Base-by-base conservation (phyloP, 2,329 filamentous ascomycete species). In the Monilinia fructicola region DNA sequence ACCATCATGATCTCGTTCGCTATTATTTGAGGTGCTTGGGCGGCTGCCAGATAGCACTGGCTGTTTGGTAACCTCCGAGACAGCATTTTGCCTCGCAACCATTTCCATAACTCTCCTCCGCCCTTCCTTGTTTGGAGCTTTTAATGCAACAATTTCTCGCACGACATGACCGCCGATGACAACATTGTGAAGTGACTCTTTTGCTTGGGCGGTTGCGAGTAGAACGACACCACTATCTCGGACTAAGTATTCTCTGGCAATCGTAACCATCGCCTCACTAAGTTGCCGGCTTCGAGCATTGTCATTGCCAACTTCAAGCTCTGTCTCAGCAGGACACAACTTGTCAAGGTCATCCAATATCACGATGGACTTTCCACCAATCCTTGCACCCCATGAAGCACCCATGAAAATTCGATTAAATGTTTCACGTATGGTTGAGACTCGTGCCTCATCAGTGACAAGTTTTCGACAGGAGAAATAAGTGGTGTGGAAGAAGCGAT, bases 331-430 rank as follows among this genome's bases (percentile, higher is more conserved):
- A 0, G 95, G 94, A 75, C 94, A 98, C 1, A 99, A 82, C 74
- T 92, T 92, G 78, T 99, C 95, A 9, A 99, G 80, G 74, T 99
- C 95, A 74, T 99, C 95, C 1, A 99, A 82, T 59, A 99, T 87
- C 26, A 99, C 91, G 3, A 98, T 77, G 0, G 93, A 86, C 69
- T 87, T 89, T 5, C 95, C 95, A 28, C 93, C 93, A 0, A 95
- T 83, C 68, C 94, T 85, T 46, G 94, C 92, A 48, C 92, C 93
- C 95, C 95, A 99, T 53, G 91, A 90, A 3, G 95, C 95, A 26
- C 87, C 85, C 82, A 95, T 92, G 76, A 99, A 98, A 2, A 96
- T 79, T 21, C 92, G 86, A 61, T 86, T 89, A 6, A 99, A 79
- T 0, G 88, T 95, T 74, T 98, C 94, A 75, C 96, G 97, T 78